These are phyloP conservation scores for Akanthomyces dipterigenus DNA, from an alignment of 2,329 filamentous ascomycete genomes.

Conservation along the genomic window DNA sequence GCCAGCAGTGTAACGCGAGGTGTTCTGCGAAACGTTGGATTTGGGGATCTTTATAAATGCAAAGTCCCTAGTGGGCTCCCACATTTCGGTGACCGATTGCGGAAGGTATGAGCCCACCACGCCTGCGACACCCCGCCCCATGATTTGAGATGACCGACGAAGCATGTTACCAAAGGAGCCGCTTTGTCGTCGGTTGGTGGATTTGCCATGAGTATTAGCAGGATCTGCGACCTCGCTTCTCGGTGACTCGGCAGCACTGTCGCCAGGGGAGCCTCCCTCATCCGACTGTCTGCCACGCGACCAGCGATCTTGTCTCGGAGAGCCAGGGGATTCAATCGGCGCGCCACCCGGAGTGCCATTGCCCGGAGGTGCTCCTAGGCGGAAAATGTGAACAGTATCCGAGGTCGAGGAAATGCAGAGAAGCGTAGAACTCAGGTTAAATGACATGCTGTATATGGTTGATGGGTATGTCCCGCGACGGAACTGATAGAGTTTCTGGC, in stretches of 20 bases:
- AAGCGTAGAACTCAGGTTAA: constrained; percentile 88
- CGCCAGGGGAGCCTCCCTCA: constrained; percentile 29
- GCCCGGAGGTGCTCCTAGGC: constrained; percentile 51
- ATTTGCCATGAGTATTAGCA: constrained; percentile 21
- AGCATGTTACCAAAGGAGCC: constrained; percentile 86
- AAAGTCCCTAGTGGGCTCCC: constrained; percentile 92
- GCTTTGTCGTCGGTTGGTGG: constrained; percentile 44
- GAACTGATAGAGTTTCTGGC: constrained; percentile 93
- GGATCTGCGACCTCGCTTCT: constrained; percentile 41
- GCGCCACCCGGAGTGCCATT: constrained; percentile 29
- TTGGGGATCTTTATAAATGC: constrained; percentile 92
- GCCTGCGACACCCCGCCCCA: constrained; percentile 80
- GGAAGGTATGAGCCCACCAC: constrained; percentile 89
- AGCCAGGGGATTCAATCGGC: constrained; percentile 32
- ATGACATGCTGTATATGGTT: constrained; percentile 97
- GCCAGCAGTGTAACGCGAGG: constrained; percentile 23
- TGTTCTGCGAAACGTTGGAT: constrained; percentile 21
- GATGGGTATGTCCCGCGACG: constrained; percentile 91
- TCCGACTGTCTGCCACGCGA: constrained; percentile 47
- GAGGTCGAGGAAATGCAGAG: constrained; percentile 94
- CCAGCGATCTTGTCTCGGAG: constrained; percentile 45
- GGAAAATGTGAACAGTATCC: constrained; percentile 95
- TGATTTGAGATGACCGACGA: constrained; percentile 88
- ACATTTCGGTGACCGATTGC: constrained; percentile 92
- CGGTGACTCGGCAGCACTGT: constrained; percentile 47